Base-by-base conservation (phyloP, 305 asterid species). In the Petunia hybrid region DNA sequence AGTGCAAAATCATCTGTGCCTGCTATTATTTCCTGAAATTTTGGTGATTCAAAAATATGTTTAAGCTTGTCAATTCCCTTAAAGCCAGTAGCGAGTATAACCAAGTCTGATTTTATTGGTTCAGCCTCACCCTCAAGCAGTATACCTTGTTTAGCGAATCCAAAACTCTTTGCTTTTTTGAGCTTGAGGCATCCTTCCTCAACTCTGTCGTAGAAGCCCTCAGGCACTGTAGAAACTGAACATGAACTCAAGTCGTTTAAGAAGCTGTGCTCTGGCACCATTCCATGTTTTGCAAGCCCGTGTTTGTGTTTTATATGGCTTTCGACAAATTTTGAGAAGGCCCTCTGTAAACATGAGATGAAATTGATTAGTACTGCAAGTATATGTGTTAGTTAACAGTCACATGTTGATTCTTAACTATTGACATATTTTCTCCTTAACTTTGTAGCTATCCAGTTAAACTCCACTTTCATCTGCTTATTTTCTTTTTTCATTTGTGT, bases 261-360 rank as follows among this genome's bases (percentile, higher is more conserved):
- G 80, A 89, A 88, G 74, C 87, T 82, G 57, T 85, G 84, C 22
- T 22, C 22, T 22, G 22, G 22, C 22, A 22, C 22, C 22, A 22
- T 22, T 22, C 22, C 22, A 22, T 67, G 80, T 36, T 85, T 82
- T 9, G 43, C 83, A 36, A 86, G 87, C 76, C 82, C 55, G 67
- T 82, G 86, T 82, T 83, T 86, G 74, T 76, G 73, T 65, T 75
- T 82, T 70, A 89, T 74, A 61, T 87, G 43, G 55, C 55, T 86
- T 77, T 89, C 89, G 41, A 89, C 89, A 36, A 89, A 85, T 71
- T 81, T 88, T 36, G 92, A 87, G 16, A 86, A 38, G 31, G 55
- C 85, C 92, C 90, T 87, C 80, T 22, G 22, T 22, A 22, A 22
- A 22, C 22, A n/a, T 59, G 14, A 42, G 22, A 22, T 22, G 22